These are phyloP conservation scores for Polyporus arcularius DNA, from an alignment of 768 basidiomycete species.

Conservation along the genomic window DNA sequence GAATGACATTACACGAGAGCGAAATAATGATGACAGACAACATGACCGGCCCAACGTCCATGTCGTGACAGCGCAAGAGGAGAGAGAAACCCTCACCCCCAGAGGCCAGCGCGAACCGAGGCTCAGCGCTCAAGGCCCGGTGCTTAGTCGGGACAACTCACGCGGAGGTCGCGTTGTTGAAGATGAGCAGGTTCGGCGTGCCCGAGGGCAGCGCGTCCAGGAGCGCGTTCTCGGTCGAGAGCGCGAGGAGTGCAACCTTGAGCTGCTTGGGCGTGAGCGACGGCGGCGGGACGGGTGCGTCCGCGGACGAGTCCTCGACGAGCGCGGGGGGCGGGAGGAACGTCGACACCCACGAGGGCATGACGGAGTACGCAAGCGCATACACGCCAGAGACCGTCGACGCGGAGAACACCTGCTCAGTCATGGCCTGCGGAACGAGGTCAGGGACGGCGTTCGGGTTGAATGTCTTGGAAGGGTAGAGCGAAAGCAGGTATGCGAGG, in stretches of 20 bases:
- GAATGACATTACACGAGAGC: constrained; percentile 18
- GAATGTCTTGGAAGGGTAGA: constrained; percentile 73
- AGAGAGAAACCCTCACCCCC: neutral
- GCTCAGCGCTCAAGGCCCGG: neutral
- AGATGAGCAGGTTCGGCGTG: constrained; percentile 74
- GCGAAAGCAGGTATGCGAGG: constrained; percentile 87
- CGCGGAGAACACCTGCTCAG: constrained; percentile 35
- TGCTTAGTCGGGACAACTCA: constrained; percentile 2
- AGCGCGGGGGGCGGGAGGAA: constrained; percentile 58
- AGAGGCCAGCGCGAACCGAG: no score
- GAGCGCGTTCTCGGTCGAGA: constrained; percentile 58
- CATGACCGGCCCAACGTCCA: neutral
- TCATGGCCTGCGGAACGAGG: constrained; percentile 37
- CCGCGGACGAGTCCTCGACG: constrained; percentile 35
- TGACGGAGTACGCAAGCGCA: constrained; percentile 50
- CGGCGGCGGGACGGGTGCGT: constrained; percentile 46
- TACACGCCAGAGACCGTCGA: constrained; percentile 51
- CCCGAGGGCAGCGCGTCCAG: constrained; percentile 40
- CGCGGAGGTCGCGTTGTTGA: constrained; percentile 63
- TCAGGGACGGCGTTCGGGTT: constrained; percentile 48
- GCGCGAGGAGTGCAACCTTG: constrained; percentile 68
- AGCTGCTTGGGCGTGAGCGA: constrained; percentile 68
- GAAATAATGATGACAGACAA: neutral
- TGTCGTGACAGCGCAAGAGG: neutral
- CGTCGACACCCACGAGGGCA: constrained; percentile 58